Percentiles rank a stretch among this genome's conserved stretches.
These are phyloP conservation scores for Paramecium pentaurelia DNA, from an alignment of 73 alveolate species.

Conservation along the genomic window DNA sequence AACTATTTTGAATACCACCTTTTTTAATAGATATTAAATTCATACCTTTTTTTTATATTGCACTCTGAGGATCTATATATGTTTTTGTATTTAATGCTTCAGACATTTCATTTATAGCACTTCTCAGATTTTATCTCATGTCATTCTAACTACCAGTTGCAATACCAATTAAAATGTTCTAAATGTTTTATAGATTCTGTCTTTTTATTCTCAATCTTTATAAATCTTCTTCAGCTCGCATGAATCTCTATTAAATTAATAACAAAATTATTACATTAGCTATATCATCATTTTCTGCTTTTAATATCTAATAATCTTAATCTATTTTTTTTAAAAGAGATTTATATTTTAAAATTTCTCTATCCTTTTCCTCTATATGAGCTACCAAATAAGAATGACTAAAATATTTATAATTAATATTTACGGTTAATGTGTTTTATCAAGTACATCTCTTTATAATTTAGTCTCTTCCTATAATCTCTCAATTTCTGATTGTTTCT, in stretches of 20 bases:
- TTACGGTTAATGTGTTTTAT: constrained; percentile 71
- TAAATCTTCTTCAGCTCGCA: constrained; percentile 54
- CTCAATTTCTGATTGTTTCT: constrained; percentile 62
- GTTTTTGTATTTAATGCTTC: constrained; percentile 48
- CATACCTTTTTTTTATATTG: not conserved
- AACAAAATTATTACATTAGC: not conserved
- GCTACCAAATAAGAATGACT: constrained; percentile 66
- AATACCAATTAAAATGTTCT: constrained; percentile 41
- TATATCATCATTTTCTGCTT: constrained; percentile 60
- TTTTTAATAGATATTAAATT: not conserved
- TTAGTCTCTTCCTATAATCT: constrained; percentile 65
- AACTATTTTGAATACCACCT: not conserved
- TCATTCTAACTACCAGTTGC: constrained; percentile 50
- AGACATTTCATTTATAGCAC: constrained; percentile 41
- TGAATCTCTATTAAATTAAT: not conserved
- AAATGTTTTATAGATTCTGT: constrained; percentile 51
- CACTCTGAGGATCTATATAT: constrained; percentile 36
- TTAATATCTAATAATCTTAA: constrained; percentile 52
- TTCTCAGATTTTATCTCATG: constrained; percentile 52
- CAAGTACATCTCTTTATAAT: constrained; percentile 67
- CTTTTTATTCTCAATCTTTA: constrained; percentile 49
- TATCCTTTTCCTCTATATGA: constrained; percentile 72
- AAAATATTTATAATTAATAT: not conserved
- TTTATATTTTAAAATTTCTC: constrained; percentile 66
- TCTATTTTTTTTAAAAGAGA: constrained; percentile 59